phyloP scores from a whole-genome alignment of 371 early-diverging fungal genomes.

The Nosema muscidifuracis region DNA sequence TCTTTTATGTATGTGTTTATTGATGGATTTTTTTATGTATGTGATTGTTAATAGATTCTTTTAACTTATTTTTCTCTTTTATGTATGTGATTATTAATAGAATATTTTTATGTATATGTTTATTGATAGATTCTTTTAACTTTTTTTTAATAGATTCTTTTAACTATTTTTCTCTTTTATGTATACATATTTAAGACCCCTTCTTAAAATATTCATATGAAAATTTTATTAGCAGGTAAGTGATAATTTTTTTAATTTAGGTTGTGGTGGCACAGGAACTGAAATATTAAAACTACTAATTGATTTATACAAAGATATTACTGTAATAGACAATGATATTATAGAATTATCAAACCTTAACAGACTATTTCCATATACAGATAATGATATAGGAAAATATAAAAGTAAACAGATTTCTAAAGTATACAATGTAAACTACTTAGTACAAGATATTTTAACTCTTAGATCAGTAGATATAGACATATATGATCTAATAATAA shows the following conservation, averaged over 20 bases:
- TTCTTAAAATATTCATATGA: slow-evolving; percentile 14
- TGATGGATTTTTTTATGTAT: too few relatives aligned
- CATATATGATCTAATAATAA: slow-evolving; percentile 47
- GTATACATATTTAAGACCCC: neutral
- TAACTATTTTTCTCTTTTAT: neutral
- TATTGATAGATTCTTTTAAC: too few relatives aligned
- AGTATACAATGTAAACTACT: slow-evolving; percentile 10
- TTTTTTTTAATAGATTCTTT: too few relatives aligned
- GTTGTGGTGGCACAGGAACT: slow-evolving; percentile 53
- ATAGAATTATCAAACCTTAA: slow-evolving; percentile 71
- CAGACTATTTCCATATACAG: slow-evolving; percentile 70
- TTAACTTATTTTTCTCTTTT: too few relatives aligned
- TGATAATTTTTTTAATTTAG: slow-evolving; percentile 30
- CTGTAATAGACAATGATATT: slow-evolving; percentile 72
- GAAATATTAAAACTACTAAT: slow-evolving; percentile 50
- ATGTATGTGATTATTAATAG: too few relatives aligned
- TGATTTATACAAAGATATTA: slow-evolving; percentile 59
- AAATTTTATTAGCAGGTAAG: slow-evolving; percentile 48
- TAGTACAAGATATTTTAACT: slow-evolving; percentile 12
- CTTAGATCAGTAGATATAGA: slow-evolving; percentile 6
- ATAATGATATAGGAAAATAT: slow-evolving; percentile 41
- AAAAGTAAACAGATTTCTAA: slow-evolving; percentile 34
- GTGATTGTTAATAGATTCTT: too few relatives aligned
- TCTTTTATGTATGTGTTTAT: too few relatives aligned
- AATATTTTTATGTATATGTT: too few relatives aligned